phyloP scores from a whole-genome alignment of 1,284 basidiomycete genomes.

The Rhodotorula sp. region DNA sequence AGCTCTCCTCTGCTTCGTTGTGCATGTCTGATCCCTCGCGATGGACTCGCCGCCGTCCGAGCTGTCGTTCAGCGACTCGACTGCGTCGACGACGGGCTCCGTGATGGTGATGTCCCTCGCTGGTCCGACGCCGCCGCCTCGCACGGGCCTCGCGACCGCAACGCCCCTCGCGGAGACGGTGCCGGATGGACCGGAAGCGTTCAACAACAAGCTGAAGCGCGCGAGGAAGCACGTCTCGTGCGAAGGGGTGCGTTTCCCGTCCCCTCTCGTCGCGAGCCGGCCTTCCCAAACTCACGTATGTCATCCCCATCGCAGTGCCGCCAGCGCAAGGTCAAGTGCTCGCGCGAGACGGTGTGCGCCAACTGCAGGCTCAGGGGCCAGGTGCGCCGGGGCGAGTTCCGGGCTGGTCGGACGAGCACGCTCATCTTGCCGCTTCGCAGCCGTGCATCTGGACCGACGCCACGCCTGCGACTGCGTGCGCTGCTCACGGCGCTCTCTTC shows the following conservation, averaged over 20 bases:
- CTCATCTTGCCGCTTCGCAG: background rate
- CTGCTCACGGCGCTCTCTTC: background rate
- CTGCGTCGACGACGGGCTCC: too few relatives aligned
- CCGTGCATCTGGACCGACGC: slow-evolving; percentile 12
- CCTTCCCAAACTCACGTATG: background rate
- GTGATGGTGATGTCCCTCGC: too few relatives aligned
- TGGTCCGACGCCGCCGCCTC: background rate
- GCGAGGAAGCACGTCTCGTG: slow-evolving; percentile 1
- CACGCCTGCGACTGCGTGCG: background rate
- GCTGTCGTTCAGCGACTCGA: too few relatives aligned
- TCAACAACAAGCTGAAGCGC: background rate
- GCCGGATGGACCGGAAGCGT: background rate
- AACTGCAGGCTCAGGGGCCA: slow-evolving; percentile 1
- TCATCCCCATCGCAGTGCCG: slow-evolving; percentile 1
- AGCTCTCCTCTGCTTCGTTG: too few relatives aligned
- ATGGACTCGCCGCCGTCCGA: too few relatives aligned
- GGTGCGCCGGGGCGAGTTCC: background rate
- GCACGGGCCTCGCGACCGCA: background rate
- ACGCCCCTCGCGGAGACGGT: background rate
- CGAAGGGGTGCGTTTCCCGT: slow-evolving; percentile 8
- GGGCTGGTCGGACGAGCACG: background rate
- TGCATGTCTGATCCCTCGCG: too few relatives aligned
- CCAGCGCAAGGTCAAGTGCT: slow-evolving; percentile 7
- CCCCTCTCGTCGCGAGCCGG: background rate
- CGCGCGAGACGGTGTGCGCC: slow-evolving; percentile 5